Conservation (phyloP, 1,139 yeast genomes). For the Meyerozyma carpophila region DNA sequence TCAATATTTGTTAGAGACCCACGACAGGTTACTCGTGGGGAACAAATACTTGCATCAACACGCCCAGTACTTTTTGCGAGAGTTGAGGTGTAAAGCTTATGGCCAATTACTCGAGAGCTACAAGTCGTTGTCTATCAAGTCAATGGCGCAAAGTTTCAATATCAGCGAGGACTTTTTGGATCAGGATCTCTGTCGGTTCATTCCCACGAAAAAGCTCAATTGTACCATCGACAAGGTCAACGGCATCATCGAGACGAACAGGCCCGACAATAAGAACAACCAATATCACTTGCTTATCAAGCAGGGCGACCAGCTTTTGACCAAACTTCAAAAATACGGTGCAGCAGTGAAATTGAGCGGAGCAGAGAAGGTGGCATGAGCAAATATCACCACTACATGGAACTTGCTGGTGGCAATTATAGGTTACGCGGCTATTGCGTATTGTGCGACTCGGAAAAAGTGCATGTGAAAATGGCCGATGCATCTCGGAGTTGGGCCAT, state of each 20-base stretch:
- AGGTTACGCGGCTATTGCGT: background rate
- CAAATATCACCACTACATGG: background rate
- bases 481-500: background rate
- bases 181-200: constrained; percentile 79
- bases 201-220: constrained; percentile 88
- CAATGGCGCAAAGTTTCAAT: constrained; percentile 94
- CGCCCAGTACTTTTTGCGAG: constrained; percentile 79
- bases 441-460: background rate
- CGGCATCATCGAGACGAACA: constrained; percentile 91
- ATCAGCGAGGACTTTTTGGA: constrained; percentile 80
- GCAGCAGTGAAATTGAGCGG: constrained; percentile 96
- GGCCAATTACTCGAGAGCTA: constrained; percentile 92
- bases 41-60: constrained; percentile 78
- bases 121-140: constrained; percentile 79
- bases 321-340: constrained; percentile 93
- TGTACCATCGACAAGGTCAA: constrained; percentile 95
- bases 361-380: constrained; percentile 56
- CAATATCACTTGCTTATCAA: constrained; percentile 86
- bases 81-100: constrained; percentile 93
- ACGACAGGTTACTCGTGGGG: constrained; percentile 65
- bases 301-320: constrained; percentile 88
- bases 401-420: background rate
- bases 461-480: background rate
- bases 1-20: constrained; percentile 71
- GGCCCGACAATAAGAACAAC: constrained; percentile 93